Evolutionary conservation across 768 basidiomycete species (phyloP), one percentile per base, ranked within the genome.

Genomic region (Rhodosporidiobolus sp.): DNA sequence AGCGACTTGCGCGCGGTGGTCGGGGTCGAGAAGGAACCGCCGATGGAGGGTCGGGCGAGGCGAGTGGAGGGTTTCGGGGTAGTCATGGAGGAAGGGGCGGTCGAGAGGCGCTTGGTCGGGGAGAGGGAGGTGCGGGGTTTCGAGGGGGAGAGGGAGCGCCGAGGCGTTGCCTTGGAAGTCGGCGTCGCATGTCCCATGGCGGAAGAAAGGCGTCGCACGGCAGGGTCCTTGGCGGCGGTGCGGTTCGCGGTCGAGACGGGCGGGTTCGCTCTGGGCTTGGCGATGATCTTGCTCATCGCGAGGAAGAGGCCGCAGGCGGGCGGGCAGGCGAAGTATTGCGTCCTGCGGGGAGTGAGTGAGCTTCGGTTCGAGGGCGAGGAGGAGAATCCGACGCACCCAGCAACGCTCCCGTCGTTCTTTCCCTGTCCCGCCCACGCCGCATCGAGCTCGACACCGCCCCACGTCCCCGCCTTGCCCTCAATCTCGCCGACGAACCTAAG

Each of bases 351-450:
- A 9, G 32, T 14, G 19, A 17, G 34, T 64, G 2, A 50, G 55
- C 19, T 26, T 26, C 32, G 35, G 32, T 0, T 17, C 30, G 28
- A 10, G 26, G 14, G 28, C 12, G 38, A 32, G 20, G 9, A 4
- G 10, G 28, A 17, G 35, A 30, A 85, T 92, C n/a, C n/a, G n/a
- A n/a, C n/a, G 84, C 79, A 96, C 94, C 91, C 92, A 73, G 84
- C 85, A 9, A 95, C 94, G 56, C 87, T 86, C 46, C 95, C 95
- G 77, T 97, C 87, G 78, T 99, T 99, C 83, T 98, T 99, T 1
- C 95, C 95, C 80, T 90, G 91, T 28, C 95, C 94, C 26, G 85
- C 81, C 79, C 93, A 95, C 11, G 91, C 90, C 48, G 88, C 89
- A 76, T 86, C 83, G 30, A 99, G 84, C 81, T 97, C 92, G 30